Percentiles rank a stretch among this genome's conserved stretches.
Conservation (phyloP, 106 monocot genomes). For the Dendrobium officinale region DNA sequence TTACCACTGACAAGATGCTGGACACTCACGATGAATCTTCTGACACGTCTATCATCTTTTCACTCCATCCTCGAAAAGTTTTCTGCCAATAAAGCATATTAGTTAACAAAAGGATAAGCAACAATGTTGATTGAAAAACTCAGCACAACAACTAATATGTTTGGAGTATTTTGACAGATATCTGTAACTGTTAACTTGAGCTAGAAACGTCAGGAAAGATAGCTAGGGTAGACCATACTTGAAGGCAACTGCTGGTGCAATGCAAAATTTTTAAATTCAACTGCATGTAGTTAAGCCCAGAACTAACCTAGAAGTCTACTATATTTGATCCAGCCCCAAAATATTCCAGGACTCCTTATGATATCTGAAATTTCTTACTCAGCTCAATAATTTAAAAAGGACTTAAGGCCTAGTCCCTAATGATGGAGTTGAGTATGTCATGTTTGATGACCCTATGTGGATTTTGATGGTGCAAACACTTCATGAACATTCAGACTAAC, state of each 20-base stretch:
- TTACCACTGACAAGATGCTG: not conserved
- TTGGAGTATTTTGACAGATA: not conserved
- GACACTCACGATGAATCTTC: constrained; percentile 71
- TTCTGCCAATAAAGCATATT: constrained; percentile 43
- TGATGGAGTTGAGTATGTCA: too few relatives aligned
- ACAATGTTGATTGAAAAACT: not conserved
- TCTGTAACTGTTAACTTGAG: not conserved
- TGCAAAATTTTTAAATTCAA: too few relatives aligned
- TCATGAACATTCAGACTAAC: too few relatives aligned
- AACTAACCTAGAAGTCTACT: too few relatives aligned
- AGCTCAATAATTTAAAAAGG: too few relatives aligned
- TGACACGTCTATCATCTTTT: constrained; percentile 85
- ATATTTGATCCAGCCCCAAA: too few relatives aligned
- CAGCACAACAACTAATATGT: not conserved
- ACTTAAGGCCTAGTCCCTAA: too few relatives aligned
- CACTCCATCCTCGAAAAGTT: constrained; percentile 83
- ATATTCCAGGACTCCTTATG: too few relatives aligned
- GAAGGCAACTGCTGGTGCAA: not conserved
- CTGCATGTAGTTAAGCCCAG: too few relatives aligned
- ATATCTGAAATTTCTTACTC: too few relatives aligned
- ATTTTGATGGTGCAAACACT: too few relatives aligned
- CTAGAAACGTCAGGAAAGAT: not conserved
- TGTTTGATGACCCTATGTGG: too few relatives aligned
- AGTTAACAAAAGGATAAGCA: not conserved
- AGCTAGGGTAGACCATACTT: not conserved